These are phyloP conservation scores for Leishmania braziliensis DNA, from an alignment of 208 protist genomes.

Conservation along the genomic window DNA sequence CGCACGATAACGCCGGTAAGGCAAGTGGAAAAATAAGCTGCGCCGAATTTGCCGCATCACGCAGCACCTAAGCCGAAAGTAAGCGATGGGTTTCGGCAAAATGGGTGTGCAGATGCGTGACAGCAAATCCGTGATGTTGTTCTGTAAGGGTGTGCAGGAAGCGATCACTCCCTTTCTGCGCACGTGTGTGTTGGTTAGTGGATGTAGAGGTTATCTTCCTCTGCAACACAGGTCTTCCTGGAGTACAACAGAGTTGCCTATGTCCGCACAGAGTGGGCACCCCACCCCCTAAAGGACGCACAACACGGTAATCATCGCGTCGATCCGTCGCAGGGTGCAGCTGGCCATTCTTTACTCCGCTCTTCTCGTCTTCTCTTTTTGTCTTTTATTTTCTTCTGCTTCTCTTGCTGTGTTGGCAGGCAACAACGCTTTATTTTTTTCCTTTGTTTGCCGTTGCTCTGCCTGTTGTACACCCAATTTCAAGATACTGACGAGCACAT, in stretches of 20 bases:
- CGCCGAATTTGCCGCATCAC: neutral
- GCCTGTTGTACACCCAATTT: neutral
- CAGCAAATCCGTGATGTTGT: neutral
- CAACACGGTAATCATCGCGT: neutral
- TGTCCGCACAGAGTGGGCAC: neutral
- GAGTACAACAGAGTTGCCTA: neutral
- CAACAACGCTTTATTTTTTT: conserved; percentile 5
- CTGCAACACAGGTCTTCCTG: neutral
- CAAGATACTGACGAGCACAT: neutral
- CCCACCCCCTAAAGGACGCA: neutral
- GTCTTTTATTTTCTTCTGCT: neutral
- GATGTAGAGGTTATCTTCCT: neutral
- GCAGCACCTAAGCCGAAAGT: too few species aligned
- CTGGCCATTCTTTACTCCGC: neutral
- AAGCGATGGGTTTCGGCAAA: neutral
- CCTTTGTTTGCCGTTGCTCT: neutral
- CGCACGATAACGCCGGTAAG: neutral
- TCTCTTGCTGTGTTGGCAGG: too few species aligned
- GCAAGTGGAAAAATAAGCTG: neutral
- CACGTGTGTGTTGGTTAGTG: neutral
- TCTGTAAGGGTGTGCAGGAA: neutral
- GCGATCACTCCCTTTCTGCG: neutral
- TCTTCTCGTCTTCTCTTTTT: neutral
- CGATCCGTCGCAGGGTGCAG: neutral
- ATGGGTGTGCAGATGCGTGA: neutral